Evolutionary conservation across 768 basidiomycete species (phyloP), one percentile per base, ranked within the genome.

Genomic region (Rhodotorula paludigena): DNA sequence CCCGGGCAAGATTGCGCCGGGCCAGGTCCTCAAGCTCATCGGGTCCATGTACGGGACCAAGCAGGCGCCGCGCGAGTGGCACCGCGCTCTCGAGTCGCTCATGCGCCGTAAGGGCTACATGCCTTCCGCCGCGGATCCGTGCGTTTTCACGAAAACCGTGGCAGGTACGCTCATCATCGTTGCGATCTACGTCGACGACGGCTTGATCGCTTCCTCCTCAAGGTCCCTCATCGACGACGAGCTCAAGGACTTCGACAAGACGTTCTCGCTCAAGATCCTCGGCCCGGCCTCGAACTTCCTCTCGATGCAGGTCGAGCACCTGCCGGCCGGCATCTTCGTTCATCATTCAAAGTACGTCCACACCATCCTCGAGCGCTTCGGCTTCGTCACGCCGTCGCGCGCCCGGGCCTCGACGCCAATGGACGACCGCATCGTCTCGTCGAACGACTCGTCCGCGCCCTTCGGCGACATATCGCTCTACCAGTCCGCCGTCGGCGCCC

Each of bases 181-280:
- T 33, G 58, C 45, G 14, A 45, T 48, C 33, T 60, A 60, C 47
- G 45, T 60, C 16, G 58, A 60, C 47, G 33, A 60, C 30, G 45
- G 47, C 45, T 47, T 49, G 33, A 48, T 49, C 25, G n/a, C 23
- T n/a, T 49, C 49, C 2, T 30, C 33, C 5, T 51, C 38, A 9
- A 6, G 15, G 23, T n/a, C 41, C 4, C 8, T 51, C 25, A 53
- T 61, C 38, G 45, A 63, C 35, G 67, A 64, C 63, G 74, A 74
- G 9, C 45, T 74, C n/a, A 45, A 53, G 20, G 61, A 73, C 39
- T 57, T 74, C 7, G 65, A 66, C 51, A 28, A 57, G 5, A 68
- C 74, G 0, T 64, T 56, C 49, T 63, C 71, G 77, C 0, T 59
- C 49, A 36, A 55, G 35, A 25, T 45, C n/a, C 35, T 44, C 23